phyloP scores from a whole-genome alignment of 2,329 filamentous ascomycete species.

The Aspergillus fumigatus region DNA sequence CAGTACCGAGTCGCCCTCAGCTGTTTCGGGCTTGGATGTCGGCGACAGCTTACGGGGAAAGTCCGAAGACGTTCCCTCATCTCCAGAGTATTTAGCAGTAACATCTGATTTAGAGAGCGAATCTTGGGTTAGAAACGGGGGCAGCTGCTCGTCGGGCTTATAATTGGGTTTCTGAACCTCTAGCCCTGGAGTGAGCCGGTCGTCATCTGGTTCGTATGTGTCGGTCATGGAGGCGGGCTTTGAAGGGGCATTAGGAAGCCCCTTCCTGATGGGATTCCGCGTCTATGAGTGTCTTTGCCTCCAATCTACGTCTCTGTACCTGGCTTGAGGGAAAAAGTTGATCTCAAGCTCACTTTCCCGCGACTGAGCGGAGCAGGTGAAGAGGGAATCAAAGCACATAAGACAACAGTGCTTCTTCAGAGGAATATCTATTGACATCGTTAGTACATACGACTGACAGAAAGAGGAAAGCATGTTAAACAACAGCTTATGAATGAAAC shows the following conservation, averaged over 20 bases:
- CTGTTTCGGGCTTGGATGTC: conserved; percentile 40
- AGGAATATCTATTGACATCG: not conserved
- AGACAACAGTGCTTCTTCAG: not conserved
- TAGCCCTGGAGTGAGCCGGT: conserved; percentile 35
- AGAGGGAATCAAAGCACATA: not conserved
- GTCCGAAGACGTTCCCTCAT: conserved; percentile 27
- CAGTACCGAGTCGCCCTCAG: conserved; percentile 59
- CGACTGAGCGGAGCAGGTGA: not conserved
- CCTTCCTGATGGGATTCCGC: conserved; percentile 4
- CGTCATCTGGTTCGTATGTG: conserved; percentile 40
- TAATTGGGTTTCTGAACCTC: conserved; percentile 28
- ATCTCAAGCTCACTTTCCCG: not conserved
- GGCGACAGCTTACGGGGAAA: conserved; percentile 35
- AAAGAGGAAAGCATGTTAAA: not conserved
- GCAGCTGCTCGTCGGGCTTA: conserved; percentile 25
- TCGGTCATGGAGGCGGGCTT: conserved; percentile 33
- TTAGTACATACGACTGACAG: not conserved
- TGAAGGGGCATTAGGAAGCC: conserved; percentile 26
- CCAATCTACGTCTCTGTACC: not conserved
- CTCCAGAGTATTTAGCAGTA: conserved; percentile 17
- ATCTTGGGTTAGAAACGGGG: conserved; percentile 30
- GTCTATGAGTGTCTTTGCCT: not conserved
- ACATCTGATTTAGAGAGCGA: conserved; percentile 16
- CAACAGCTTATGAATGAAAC: not conserved
- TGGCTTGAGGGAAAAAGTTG: not conserved